Evolutionary conservation across 768 basidiomycete genomes (phyloP), one percentile per base, ranked within the genome.

Genomic region (Daedalea quercina): DNA sequence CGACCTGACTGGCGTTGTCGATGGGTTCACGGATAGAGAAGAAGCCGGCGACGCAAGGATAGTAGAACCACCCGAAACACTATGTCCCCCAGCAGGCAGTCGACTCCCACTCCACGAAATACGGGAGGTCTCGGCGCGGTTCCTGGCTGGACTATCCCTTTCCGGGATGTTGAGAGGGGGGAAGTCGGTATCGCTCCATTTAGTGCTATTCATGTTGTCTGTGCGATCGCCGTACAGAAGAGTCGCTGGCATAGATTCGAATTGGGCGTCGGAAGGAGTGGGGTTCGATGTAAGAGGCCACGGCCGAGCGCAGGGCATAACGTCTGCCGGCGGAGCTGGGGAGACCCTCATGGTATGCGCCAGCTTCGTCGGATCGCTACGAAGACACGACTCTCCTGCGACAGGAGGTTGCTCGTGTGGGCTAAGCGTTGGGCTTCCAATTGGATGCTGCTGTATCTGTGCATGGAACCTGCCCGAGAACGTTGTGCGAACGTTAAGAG

Each of bases 1-100:
- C 25, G n/a, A 15, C 12, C 42, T 26, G 11, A 48, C 44, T n/a
- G 25, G 41, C n/a, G 54, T 55, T 1, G 53, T 59, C 9, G 60
- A 51, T 2, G 54, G 52, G 52, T 62, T 58, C 9, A 62, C 58
- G 17, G 58, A 62, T 12, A 59, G 37, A 1, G 57, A 57, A 9
- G 60, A 59, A 1, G 60, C 51, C 0, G 56, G 58, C 17, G 60
- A 62, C 15, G 47, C 34, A 0, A 51, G 44, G 17, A 31, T 37
- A 3, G 19, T 41, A 11, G 54, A 44, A 11, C 41, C 52, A 20
- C 9, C 43, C 1, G 13, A n/a, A 19, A 44, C 24, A 44, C 31
- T 26, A 31, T 42, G 50, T 34, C 20, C 19, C 44, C 20, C 19
- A 7, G 37, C 7, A 40, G 37, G 15, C 13, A 40, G 37, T 19